A percentile compares a stretch with the other conserved stretches of the same genome.
These are phyloP conservation scores for Murraya koenigii DNA, from an alignment of 345 rosid species.

Conservation along the genomic window DNA sequence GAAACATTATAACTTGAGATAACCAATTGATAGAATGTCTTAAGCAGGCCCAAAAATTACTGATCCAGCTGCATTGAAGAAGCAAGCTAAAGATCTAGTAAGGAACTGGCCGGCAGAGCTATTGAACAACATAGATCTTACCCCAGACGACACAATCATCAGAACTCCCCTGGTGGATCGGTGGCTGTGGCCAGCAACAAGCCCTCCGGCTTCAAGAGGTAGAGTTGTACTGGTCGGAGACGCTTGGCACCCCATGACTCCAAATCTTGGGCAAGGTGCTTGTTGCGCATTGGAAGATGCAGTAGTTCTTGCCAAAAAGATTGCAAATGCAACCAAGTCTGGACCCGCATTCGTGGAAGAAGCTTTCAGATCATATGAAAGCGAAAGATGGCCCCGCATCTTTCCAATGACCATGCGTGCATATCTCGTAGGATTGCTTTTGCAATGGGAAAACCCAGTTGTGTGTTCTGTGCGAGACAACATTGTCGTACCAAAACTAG, in stretches of 20 bases:
- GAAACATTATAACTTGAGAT: background rate
- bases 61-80: slow-evolving; percentile 60
- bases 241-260: slow-evolving; percentile 99
- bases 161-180: slow-evolving; percentile 80
- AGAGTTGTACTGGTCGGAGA: slow-evolving; percentile 71
- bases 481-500: slow-evolving; percentile 60
- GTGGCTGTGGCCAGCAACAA: slow-evolving; percentile 76
- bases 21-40: background rate
- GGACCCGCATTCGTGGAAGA: slow-evolving; percentile 43
- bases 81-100: slow-evolving; percentile 60
- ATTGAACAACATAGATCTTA: slow-evolving; percentile 49
- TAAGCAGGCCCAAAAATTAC: slow-evolving; percentile 67
- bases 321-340: slow-evolving; percentile 48
- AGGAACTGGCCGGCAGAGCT: slow-evolving; percentile 67
- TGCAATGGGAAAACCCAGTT: slow-evolving; percentile 86
- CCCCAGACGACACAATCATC: slow-evolving; percentile 71
- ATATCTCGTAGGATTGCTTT: slow-evolving; percentile 68
- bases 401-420: slow-evolving; percentile 75
- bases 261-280: slow-evolving; percentile 91
- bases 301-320: slow-evolving; percentile 63
- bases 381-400: slow-evolving; percentile 70
- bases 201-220: slow-evolving; percentile 68
- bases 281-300: slow-evolving; percentile 91
- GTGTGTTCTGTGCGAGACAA: slow-evolving; percentile 67
- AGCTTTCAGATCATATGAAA: slow-evolving; percentile 65